phyloP scores from a whole-genome alignment of 768 basidiomycete genomes.

The Pisolithus marmoratus region DNA sequence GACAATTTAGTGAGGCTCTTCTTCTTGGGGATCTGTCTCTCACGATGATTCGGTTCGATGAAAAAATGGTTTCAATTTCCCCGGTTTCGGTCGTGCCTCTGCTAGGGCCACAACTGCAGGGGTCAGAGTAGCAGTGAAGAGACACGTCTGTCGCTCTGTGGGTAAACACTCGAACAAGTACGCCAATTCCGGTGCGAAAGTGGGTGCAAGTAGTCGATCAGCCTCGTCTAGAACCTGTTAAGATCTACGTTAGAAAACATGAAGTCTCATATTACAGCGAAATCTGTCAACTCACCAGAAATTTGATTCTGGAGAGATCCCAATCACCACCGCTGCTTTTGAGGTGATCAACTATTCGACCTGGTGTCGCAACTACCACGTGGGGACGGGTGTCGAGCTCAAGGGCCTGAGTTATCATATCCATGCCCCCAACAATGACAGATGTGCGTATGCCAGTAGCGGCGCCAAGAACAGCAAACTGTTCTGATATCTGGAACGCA shows the following conservation, averaged over 20 bases:
- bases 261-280: not conserved
- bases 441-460: constrained; percentile 77
- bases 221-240: constrained; percentile 91
- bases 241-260: not conserved
- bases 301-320: constrained; percentile 80
- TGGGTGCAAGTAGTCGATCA: constrained; percentile 83
- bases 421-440: constrained; percentile 96
- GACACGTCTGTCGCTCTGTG: constrained; percentile 85
- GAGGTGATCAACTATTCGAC: constrained; percentile 88
- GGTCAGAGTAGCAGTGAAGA: constrained; percentile 95
- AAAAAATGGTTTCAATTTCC: constrained; percentile 84
- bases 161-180: constrained; percentile 76
- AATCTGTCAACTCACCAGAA: constrained; percentile 51
- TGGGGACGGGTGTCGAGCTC: constrained; percentile 85
- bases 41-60: constrained; percentile 74
- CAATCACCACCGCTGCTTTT: constrained; percentile 70
- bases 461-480: constrained; percentile 86
- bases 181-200: constrained; percentile 81
- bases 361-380: constrained; percentile 93
- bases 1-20: constrained; percentile 1
- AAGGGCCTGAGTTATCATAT: constrained; percentile 91
- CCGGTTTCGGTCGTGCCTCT: constrained; percentile 63
- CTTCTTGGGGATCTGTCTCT: no score
- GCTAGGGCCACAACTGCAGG: constrained; percentile 77
- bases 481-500: constrained; percentile 95